Evolutionary conservation across 768 basidiomycete genomes (phyloP).

Genomic region (Tylopilus vinaceipallidus): DNA sequence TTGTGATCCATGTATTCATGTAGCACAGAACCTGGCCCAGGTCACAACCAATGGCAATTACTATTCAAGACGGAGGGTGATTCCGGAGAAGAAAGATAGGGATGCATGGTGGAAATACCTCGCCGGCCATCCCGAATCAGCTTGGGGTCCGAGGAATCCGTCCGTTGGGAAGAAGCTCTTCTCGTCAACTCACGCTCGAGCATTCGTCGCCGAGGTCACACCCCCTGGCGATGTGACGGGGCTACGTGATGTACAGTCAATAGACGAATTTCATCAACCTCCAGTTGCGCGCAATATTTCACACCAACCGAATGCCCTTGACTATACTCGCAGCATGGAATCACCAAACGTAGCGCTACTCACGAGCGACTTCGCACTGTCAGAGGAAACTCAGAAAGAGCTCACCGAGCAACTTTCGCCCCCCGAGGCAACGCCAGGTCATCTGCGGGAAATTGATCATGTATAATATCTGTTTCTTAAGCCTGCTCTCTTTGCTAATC

Average conservation of each 20-base stretch:
- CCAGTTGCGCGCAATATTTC: background rate
- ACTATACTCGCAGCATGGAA: background rate
- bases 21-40: conserved; percentile 61
- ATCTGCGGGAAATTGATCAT: conserved; percentile 64
- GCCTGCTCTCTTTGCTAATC: conserved; percentile 7
- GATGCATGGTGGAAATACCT: conserved; percentile 82
- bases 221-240: background rate
- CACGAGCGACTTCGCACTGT: background rate
- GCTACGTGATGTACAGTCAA: background rate
- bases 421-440: conserved; percentile 56
- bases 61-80: conserved; percentile 31
- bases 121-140: conserved; percentile 61
- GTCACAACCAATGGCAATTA: conserved; percentile 42
- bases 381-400: background rate
- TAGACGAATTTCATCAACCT: background rate
- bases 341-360: background rate
- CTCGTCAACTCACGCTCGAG: conserved; percentile 32
- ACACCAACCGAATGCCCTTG: background rate
- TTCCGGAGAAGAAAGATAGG: conserved; percentile 72
- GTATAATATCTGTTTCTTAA: conserved; percentile 37
- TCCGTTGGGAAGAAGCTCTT: conserved; percentile 12
- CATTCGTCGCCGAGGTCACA: conserved; percentile 25
- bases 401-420: conserved; percentile 26
- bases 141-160: conserved; percentile 51
- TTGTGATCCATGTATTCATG: conserved; percentile 5